A percentile compares a stretch with the other conserved stretches of the same genome.
Conservation (phyloP, 768 basidiomycete genomes). For the Leccinum ochraceum region DNA sequence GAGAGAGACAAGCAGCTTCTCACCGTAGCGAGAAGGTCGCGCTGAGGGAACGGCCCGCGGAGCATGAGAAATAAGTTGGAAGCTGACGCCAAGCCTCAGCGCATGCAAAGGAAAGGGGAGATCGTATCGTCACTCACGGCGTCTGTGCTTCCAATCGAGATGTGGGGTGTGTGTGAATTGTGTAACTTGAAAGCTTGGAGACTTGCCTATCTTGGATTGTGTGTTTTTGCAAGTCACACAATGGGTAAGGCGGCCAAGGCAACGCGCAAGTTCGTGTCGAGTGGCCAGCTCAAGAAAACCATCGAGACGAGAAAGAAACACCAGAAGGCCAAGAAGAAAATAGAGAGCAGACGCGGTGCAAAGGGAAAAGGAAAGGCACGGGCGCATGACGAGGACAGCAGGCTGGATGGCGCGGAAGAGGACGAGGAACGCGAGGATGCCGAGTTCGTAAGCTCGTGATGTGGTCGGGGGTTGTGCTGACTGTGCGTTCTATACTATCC, state of each 20-base stretch:
- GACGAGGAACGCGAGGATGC: constrained; percentile 1
- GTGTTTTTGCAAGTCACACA: not conserved
- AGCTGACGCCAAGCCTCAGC: no score
- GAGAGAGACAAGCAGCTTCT: no score
- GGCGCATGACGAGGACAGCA: constrained; percentile 31
- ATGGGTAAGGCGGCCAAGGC: constrained; percentile 66
- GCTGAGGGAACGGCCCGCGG: no score
- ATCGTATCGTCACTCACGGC: no score
- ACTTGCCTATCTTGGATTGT: constrained; percentile 19
- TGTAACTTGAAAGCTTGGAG: not conserved
- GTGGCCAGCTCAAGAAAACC: constrained; percentile 84
- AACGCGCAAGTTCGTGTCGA: constrained; percentile 84
- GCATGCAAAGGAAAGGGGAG: no score
- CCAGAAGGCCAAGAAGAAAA: constrained; percentile 72
- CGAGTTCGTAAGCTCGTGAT: constrained; percentile 13
- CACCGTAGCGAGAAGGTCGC: no score
- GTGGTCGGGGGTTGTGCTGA: constrained; percentile 2
- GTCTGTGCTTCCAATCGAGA: no score
- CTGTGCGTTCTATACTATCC: not conserved
- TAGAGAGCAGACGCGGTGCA: constrained; percentile 56
- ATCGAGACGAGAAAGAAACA: constrained; percentile 84
- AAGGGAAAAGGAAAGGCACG: constrained; percentile 35
- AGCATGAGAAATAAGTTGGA: no score
- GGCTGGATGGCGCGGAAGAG: constrained; percentile 23
- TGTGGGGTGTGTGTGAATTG: no score